A percentile compares a stretch with the other conserved stretches of the same genome.
Conservation (phyloP, 2,329 filamentous ascomycete species). For the Sporothrix schenckii region DNA sequence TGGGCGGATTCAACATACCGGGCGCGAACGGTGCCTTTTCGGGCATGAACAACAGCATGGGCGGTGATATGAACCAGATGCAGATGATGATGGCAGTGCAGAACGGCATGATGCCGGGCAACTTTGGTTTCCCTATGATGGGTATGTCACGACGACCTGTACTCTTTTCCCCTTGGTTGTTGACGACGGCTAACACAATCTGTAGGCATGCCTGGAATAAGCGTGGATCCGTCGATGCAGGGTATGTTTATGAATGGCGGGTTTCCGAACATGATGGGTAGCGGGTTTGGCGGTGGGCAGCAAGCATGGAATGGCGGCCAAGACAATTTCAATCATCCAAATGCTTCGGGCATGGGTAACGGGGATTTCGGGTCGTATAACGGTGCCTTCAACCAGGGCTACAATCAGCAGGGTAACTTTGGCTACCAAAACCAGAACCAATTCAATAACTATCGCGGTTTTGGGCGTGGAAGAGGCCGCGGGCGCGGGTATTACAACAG, state of each 20-base stretch:
- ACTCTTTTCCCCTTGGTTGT: not conserved
- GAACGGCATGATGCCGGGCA: slow-evolving; percentile 62
- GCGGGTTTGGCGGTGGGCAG: slow-evolving; percentile 73
- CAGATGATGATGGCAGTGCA: slow-evolving; percentile 80
- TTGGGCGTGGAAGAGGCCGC: slow-evolving; percentile 67
- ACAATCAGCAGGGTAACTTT: slow-evolving; percentile 84
- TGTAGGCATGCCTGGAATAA: slow-evolving; percentile 77
- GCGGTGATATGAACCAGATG: slow-evolving; percentile 74
- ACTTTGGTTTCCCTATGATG: slow-evolving; percentile 76
- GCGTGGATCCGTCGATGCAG: slow-evolving; percentile 82
- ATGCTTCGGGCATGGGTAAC: slow-evolving; percentile 77
- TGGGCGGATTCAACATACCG: slow-evolving; percentile 36
- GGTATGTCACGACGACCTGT: slow-evolving; percentile 60
- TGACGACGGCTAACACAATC: slow-evolving; percentile 6
- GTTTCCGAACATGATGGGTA: slow-evolving; percentile 71
- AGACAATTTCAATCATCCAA: slow-evolving; percentile 88
- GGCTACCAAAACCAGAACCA: slow-evolving; percentile 66
- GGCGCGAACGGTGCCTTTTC: not conserved
- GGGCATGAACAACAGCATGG: slow-evolving; percentile 51
- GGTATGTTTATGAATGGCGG: slow-evolving; percentile 79
- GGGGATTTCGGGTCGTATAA: slow-evolving; percentile 81
- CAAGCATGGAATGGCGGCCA: slow-evolving; percentile 82
- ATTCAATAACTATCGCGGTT: slow-evolving; percentile 77
- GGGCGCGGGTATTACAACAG: slow-evolving; percentile 64
- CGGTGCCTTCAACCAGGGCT: slow-evolving; percentile 75